phyloP scores from a whole-genome alignment of 179 eudicot species.

The Beta corolliflora region DNA sequence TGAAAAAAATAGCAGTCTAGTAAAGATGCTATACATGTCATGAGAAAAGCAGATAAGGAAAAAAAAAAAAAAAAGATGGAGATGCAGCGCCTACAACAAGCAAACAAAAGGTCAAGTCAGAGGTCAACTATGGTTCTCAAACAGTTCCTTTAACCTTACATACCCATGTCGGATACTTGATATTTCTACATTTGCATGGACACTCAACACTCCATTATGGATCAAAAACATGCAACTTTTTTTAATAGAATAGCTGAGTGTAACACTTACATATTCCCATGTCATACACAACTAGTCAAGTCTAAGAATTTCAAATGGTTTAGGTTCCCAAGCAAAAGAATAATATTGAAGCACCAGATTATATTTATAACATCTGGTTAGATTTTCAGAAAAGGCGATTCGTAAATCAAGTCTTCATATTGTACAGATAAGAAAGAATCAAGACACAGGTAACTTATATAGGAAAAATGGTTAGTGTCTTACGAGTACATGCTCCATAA shows the following conservation, averaged over 20 bases:
- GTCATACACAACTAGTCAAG: neutral
- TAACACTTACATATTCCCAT: neutral
- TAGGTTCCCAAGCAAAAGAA: neutral
- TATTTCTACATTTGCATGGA: neutral
- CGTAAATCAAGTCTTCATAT: neutral
- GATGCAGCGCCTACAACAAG: neutral
- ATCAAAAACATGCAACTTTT: neutral
- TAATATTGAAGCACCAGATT: neutral
- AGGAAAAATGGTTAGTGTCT: conserved; percentile 35
- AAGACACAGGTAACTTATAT: neutral
- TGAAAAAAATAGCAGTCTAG: neutral
- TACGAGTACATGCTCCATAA: conserved; percentile 90
- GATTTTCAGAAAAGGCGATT: neutral
- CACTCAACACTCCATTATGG: neutral
- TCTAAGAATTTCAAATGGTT: neutral
- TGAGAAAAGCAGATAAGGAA: neutral
- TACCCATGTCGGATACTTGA: neutral
- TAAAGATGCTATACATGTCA: neutral
- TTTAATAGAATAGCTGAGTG: neutral
- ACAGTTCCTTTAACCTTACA: neutral
- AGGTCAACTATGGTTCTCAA: neutral
- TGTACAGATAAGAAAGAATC: neutral
- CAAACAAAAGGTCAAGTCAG: neutral
- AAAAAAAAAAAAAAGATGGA: neutral
- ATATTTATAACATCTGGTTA: neutral